phyloP scores from a whole-genome alignment of 495 filamentous ascomycete species.

The Jackrogersella multiformis region DNA sequence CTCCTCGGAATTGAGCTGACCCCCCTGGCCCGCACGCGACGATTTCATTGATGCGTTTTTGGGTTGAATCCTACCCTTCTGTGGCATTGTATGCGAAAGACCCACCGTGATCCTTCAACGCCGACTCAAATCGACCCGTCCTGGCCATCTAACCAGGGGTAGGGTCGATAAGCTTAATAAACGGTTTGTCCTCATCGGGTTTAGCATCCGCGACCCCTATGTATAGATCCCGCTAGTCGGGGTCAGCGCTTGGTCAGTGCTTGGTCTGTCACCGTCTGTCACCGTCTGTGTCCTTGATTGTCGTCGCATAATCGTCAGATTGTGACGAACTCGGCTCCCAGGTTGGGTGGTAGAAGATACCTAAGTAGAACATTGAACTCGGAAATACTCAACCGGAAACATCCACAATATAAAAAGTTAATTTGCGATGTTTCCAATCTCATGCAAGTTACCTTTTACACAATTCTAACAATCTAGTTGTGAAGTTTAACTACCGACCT shows the following conservation, averaged over 20 bases:
- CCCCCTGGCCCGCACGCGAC: slow-evolving; percentile 16
- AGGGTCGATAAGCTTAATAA: slow-evolving; percentile 24
- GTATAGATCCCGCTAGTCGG: slow-evolving; percentile 21
- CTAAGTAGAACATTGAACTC: no score
- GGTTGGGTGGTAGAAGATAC: neutral
- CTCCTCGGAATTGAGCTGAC: neutral
- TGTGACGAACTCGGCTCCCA: slow-evolving; percentile 11
- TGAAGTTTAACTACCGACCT: neutral
- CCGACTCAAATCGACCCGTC: slow-evolving; percentile 19
- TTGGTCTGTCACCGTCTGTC: no score
- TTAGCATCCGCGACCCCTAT: no score
- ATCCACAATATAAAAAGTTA: neutral
- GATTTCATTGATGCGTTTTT: slow-evolving; percentile 38
- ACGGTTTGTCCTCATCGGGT: slow-evolving; percentile 2
- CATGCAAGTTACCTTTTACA: neutral
- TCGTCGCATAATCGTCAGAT: neutral
- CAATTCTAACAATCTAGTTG: neutral
- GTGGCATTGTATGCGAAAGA: slow-evolving; percentile 23
- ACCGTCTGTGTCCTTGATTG: slow-evolving; percentile 7
- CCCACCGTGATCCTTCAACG: slow-evolving; percentile 25
- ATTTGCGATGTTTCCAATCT: neutral
- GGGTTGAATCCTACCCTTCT: slow-evolving; percentile 33
- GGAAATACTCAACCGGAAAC: neutral
- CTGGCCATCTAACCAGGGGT: no score
- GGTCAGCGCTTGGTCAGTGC: no score